Evolutionary conservation across 345 rosid genomes (phyloP).

Genomic region (Limnanthes douglasii): DNA sequence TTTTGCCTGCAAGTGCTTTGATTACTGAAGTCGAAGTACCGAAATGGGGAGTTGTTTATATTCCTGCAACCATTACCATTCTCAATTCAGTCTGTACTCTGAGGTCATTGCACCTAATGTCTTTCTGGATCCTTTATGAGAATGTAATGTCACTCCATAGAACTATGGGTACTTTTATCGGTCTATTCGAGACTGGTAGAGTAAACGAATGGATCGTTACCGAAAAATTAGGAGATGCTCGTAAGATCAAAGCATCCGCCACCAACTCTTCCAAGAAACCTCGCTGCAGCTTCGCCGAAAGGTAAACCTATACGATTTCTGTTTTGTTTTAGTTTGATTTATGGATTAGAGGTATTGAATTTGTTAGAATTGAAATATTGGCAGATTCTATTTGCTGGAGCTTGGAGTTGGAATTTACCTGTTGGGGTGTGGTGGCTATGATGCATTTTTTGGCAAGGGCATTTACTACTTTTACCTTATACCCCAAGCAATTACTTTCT

Average conservation of each 20-base stretch:
- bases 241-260: constrained; percentile 23
- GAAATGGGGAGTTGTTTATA: constrained; percentile 12
- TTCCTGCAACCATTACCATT: constrained; percentile 13
- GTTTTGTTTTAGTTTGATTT: not conserved
- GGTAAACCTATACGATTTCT: too few relatives aligned
- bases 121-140: constrained; percentile 40
- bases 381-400: constrained; percentile 44
- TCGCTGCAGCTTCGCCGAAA: constrained; percentile 26
- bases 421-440: constrained; percentile 55
- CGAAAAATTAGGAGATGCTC: constrained; percentile 65
- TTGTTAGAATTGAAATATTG: constrained; percentile 1
- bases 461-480: constrained; percentile 43
- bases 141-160: constrained; percentile 42
- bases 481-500: constrained; percentile 57
- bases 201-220: constrained; percentile 93
- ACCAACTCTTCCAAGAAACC: constrained; percentile 23
- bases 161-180: constrained; percentile 40
- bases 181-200: constrained; percentile 61
- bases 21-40: constrained; percentile 17
- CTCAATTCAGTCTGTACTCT: constrained; percentile 10
- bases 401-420: constrained; percentile 54
- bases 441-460: constrained; percentile 34
- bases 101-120: constrained; percentile 28
- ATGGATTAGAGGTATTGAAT: not conserved
- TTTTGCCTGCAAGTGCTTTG: constrained; percentile 14